These are phyloP conservation scores for Phytopythium boreale DNA, from an alignment of 352 stramenopile genomes.

Conservation along the genomic window DNA sequence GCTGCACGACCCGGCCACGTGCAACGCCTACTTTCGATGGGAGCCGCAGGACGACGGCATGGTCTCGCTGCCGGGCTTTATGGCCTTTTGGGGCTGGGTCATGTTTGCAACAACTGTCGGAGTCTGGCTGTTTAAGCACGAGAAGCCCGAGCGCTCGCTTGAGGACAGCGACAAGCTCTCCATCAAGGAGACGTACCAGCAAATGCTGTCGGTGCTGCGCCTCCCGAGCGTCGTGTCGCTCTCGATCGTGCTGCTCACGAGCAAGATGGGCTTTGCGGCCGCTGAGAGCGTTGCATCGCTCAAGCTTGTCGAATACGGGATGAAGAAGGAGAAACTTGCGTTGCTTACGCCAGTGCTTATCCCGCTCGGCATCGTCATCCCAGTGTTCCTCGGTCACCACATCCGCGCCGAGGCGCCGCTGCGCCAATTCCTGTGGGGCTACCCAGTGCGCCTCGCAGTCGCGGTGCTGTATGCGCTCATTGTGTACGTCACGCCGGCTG, in stretches of 20 bases:
- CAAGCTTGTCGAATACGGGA: conserved; percentile 91
- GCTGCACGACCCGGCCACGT: conserved; percentile 93
- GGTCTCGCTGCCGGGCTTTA: conserved; percentile 87
- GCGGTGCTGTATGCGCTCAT: conserved; percentile 81
- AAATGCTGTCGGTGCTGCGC: conserved; percentile 83
- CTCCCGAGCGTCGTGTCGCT: conserved; percentile 88
- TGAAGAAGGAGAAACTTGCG: conserved; percentile 92
- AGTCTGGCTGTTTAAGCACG: conserved; percentile 92
- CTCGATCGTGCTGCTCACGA: conserved; percentile 88
- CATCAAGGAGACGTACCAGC: conserved; percentile 88
- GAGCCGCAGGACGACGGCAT: conserved; percentile 67
- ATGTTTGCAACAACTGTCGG: conserved; percentile 92
- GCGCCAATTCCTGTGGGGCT: conserved; percentile 78
- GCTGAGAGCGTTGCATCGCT: conserved; percentile 90
- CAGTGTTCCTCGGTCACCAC: conserved; percentile 68
- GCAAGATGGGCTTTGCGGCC: conserved; percentile 90
- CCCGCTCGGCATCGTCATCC: conserved; percentile 86
- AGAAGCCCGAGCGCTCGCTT: conserved; percentile 52
- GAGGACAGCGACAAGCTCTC: conserved; percentile 59
- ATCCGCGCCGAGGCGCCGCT: conserved; percentile 73
- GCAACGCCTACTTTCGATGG: conserved; percentile 86
- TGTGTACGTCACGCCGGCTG: conserved; percentile 76
- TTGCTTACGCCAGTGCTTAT: conserved; percentile 86
- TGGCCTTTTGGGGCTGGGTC: conserved; percentile 92
- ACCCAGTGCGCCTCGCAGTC: conserved; percentile 80